phyloP scores from a whole-genome alignment of 305 asterid genomes.

The Fraxinus velutina region DNA sequence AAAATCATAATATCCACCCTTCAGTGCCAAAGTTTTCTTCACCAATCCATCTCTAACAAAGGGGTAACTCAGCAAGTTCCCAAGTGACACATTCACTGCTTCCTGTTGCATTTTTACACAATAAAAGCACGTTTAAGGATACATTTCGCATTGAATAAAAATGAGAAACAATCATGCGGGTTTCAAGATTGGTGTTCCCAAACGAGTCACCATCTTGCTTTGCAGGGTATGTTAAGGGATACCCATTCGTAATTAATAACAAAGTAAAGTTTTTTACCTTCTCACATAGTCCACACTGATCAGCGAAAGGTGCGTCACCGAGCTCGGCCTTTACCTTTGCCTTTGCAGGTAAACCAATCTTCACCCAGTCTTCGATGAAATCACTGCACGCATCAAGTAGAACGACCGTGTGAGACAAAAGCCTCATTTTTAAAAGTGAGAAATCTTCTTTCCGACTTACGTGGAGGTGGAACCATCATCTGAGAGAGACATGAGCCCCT shows the following conservation, averaged over 20 bases:
- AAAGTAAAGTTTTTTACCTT: constrained; percentile 42
- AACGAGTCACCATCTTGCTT: background rate
- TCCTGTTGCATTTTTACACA: constrained; percentile 44
- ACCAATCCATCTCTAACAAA: constrained; percentile 81
- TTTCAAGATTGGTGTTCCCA: background rate
- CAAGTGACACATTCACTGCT: constrained; percentile 88
- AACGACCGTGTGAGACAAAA: background rate
- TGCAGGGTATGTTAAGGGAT: too few relatives aligned
- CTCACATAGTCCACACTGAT: constrained; percentile 57
- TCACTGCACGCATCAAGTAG: constrained; percentile 36
- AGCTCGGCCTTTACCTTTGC: constrained; percentile 46
- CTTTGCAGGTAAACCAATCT: constrained; percentile 70
- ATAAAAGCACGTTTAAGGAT: background rate
- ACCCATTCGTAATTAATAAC: background rate
- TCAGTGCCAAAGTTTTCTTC: constrained; percentile 68
- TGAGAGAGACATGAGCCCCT: constrained; percentile 87
- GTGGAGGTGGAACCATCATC: constrained; percentile 60
- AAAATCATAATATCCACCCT: constrained; percentile 87
- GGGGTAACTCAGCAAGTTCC: constrained; percentile 78
- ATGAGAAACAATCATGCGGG: background rate
- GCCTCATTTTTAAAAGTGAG: background rate
- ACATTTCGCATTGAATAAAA: background rate
- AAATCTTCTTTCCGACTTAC: constrained; percentile 27
- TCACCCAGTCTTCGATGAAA: constrained; percentile 92
- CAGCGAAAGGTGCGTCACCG: constrained; percentile 31